Conservation (phyloP, 352 stramenopile genomes). For the Phytophthora aleatoria region DNA sequence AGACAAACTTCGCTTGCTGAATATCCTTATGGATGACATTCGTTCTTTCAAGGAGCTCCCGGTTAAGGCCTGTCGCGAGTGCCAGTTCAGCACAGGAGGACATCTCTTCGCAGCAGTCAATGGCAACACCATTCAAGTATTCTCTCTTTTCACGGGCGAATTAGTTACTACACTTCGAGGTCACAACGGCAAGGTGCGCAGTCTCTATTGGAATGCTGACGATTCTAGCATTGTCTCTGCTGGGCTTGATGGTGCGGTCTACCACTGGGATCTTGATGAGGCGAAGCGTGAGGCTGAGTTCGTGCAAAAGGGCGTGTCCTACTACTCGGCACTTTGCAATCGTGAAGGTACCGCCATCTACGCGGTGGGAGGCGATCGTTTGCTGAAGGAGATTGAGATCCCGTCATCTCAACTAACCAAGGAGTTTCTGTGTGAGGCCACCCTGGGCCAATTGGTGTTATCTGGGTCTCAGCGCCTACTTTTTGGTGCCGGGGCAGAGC, state of each 20-base stretch:
- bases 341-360: constrained; percentile 81
- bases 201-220: constrained; percentile 87
- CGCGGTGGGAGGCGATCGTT: constrained; percentile 86
- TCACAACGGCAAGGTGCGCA: constrained; percentile 93
- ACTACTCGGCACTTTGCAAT: constrained; percentile 88
- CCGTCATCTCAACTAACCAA: constrained; percentile 76
- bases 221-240: constrained; percentile 89
- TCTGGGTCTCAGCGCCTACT: constrained; percentile 87
- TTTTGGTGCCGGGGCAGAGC: constrained; percentile 85
- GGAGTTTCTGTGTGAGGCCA: constrained; percentile 78
- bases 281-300: constrained; percentile 92
- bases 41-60: constrained; percentile 83
- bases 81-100: constrained; percentile 86
- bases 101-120: constrained; percentile 95
- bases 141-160: constrained; percentile 92
- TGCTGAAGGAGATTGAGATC: constrained; percentile 92
- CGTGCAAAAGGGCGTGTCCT: constrained; percentile 93
- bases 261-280: constrained; percentile 93
- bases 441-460: constrained; percentile 87
- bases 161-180: constrained; percentile 90
- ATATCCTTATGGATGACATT: constrained; percentile 93
- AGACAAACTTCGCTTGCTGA: constrained; percentile 91
- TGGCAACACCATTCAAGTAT: constrained; percentile 93
- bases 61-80: constrained; percentile 84
- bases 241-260: constrained; percentile 93